Evolutionary conservation across 2,329 filamentous ascomycete genomes (phyloP).

Genomic region (Mollisia scopiformis): DNA sequence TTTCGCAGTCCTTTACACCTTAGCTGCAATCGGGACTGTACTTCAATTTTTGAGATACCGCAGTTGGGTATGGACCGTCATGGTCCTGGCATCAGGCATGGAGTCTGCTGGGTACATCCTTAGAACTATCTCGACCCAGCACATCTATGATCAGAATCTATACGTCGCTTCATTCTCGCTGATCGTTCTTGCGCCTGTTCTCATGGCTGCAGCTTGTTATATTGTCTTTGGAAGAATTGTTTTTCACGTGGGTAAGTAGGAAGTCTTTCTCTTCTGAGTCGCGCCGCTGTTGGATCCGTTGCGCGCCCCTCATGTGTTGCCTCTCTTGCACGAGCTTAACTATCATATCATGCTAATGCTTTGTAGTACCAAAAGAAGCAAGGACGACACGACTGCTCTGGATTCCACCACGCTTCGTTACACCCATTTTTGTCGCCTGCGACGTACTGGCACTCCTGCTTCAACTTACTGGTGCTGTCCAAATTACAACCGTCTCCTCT

Average conservation of each 20-base stretch:
- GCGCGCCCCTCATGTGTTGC: too few relatives aligned
- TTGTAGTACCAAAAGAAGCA: slow-evolving; percentile 29
- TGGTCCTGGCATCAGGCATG: slow-evolving; percentile 38
- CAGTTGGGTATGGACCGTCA: slow-evolving; percentile 38
- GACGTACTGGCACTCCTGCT: slow-evolving; percentile 35
- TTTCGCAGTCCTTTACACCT: slow-evolving; percentile 33
- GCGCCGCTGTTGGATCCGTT: too few relatives aligned
- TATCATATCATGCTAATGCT: too few relatives aligned
- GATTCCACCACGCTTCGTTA: slow-evolving; percentile 33
- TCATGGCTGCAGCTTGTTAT: slow-evolving; percentile 38
- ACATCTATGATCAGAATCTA: slow-evolving; percentile 18
- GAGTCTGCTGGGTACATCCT: slow-evolving; percentile 30
- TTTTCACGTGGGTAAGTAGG: slow-evolving; percentile 34
- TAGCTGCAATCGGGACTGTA: slow-evolving; percentile 32
- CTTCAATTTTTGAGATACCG: slow-evolving; percentile 39
- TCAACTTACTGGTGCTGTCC: slow-evolving; percentile 35
- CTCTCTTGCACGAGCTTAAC: too few relatives aligned
- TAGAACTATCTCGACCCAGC: slow-evolving; percentile 21
- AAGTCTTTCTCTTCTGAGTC: too few relatives aligned
- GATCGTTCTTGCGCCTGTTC: slow-evolving; percentile 37
- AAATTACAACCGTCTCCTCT: slow-evolving; percentile 41
- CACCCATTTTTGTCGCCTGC: slow-evolving; percentile 31
- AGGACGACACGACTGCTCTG: slow-evolving; percentile 27
- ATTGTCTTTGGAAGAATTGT: slow-evolving; percentile 37
- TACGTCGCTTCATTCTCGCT: slow-evolving; percentile 35